These are phyloP conservation scores for Blastocladiella emersonii DNA, from an alignment of 371 early-diverging fungal genomes.

Conservation along the genomic window DNA sequence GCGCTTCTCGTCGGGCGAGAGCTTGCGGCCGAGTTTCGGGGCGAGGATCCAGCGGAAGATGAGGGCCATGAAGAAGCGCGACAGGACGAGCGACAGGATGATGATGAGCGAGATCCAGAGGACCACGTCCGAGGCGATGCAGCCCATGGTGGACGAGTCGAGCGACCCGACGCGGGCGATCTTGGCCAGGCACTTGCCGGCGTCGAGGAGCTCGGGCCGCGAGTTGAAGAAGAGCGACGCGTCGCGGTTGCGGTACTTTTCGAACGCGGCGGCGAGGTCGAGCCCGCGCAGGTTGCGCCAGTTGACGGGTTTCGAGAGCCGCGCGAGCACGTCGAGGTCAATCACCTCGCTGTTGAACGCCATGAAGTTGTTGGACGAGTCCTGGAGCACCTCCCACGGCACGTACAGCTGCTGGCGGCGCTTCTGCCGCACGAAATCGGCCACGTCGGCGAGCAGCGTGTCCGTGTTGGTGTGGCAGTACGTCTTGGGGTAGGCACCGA, in stretches of 20 bases:
- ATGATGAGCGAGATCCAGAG: slow-evolving; percentile 42
- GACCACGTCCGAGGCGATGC: not conserved
- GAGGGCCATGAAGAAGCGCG: slow-evolving; percentile 66
- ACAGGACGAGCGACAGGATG: slow-evolving; percentile 60
- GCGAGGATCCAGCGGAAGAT: slow-evolving; percentile 69
- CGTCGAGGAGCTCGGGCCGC: not conserved
- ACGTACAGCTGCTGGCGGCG: not conserved
- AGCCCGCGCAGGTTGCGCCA: not conserved
- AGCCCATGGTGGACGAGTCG: not conserved
- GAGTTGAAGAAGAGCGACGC: not conserved
- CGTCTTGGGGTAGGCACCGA: not conserved
- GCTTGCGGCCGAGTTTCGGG: slow-evolving; percentile 29
- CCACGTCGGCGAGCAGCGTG: not conserved
- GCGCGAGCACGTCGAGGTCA: not conserved
- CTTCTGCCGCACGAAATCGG: not conserved
- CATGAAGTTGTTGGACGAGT: not conserved
- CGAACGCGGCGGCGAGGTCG: slow-evolving; percentile 25
- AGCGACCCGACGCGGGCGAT: not conserved
- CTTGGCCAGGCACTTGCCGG: not conserved
- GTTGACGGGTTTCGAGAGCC: not conserved
- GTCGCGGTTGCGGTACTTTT: not conserved
- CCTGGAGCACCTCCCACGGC: not conserved
- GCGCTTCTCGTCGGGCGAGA: not conserved
- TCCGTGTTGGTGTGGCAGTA: not conserved
- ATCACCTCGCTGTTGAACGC: not conserved